Evolutionary conservation across 192 early-diverging fungal species (phyloP), one percentile per base, ranked within the genome.

Genomic region (Coemansia aciculifera): DNA sequence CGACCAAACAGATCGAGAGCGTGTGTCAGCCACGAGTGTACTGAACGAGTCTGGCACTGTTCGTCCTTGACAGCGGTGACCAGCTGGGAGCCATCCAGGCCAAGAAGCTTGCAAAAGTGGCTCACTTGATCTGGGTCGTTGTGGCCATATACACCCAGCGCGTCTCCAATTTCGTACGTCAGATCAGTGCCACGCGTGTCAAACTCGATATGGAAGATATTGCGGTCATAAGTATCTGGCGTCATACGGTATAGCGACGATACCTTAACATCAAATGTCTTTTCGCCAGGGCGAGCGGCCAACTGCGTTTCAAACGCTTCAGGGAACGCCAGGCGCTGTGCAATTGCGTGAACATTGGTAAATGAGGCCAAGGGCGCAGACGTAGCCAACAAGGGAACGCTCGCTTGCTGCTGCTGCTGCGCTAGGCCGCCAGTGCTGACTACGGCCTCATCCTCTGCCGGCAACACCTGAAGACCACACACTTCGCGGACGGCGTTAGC

Each of bases 121-220:
- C 81, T 46, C 5, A 96, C 96, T 39, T 90, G 86, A 11, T 71
- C 66, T 3, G 73, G 63, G 77, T 96, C 89, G 84, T 98, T 98
- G 78, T 90, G 89, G 36, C 93, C 95, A 70, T 93, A 90, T 2
- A 98, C 94, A 71, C 95, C 96, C 21, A 98, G 86, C 36, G 96
- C 96, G 71, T 96, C 95, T 44, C 96, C 95, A 29, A 98, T 87
- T 51, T 94, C 91, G 74, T 98, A 98, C 60, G 88, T 91, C 64
- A 98, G 80, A 40, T 86, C 89, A 5, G 91, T 91, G 54, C 79
- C 83, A 42, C 84, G 85, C 24, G 90, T 93, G 70, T 96, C 96
- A 71, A 98, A 93, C 77, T 98, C 96, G 39, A 98, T 86, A 78
- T 98, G 96, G 89, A 98, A 95, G 13, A 98, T 92, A 72, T 96